Evolutionary conservation across 306 rosid genomes (phyloP).

Genomic region (Alnus rubra): DNA sequence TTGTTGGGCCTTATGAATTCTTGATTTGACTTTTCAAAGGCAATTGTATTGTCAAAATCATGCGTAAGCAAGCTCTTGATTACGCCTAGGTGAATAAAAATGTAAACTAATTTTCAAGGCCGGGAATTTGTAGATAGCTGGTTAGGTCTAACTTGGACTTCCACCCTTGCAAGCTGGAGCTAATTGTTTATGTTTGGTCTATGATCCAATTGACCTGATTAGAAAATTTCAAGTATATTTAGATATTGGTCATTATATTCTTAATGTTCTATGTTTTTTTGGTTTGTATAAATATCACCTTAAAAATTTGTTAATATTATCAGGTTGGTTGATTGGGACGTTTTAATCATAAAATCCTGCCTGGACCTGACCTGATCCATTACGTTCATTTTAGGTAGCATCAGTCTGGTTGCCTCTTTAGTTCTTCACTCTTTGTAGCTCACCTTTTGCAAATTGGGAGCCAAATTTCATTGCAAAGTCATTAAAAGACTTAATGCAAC

Average conservation of each 20-base stretch:
- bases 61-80: neutral
- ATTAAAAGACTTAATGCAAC: neutral
- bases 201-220: neutral
- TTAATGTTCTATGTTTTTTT: neutral
- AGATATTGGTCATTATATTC: neutral
- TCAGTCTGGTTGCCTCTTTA: neutral
- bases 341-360: neutral
- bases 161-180: neutral
- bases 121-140: neutral
- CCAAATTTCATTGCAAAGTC: neutral
- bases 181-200: neutral
- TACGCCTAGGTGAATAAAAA: neutral
- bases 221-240: neutral
- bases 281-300: neutral
- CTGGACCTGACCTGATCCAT: neutral
- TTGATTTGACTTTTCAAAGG: constrained; percentile 4
- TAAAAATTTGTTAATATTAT: neutral
- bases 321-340: neutral
- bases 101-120: neutral
- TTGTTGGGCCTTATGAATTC: constrained; percentile 1
- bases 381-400: neutral
- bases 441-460: neutral
- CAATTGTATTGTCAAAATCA: neutral
- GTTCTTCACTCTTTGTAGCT: neutral
- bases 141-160: neutral